Evolutionary conservation across 768 basidiomycete species (phyloP), one percentile per base, ranked within the genome.

Genomic region (Hirschioporus abietinus): DNA sequence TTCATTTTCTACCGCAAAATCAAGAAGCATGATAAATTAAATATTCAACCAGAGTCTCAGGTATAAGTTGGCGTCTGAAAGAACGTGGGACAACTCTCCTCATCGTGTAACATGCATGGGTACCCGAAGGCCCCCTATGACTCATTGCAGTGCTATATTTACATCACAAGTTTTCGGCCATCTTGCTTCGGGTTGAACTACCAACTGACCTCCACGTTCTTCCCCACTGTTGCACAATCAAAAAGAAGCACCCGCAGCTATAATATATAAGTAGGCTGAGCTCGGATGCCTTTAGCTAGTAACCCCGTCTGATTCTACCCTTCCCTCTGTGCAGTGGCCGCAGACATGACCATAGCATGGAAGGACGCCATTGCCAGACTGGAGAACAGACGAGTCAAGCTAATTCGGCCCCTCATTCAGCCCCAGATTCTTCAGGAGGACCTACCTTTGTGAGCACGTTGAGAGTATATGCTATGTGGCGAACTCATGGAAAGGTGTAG

Each of bases 391-490:
- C 83, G 95, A 60, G 95, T 98, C 65, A 94, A 87, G 75, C 89
- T 85, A 18, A 95, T 90, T 20, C 83, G 95, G 58, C 95, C 95
- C 30, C 79, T 98, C 66, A 95, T 98, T 66, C 95, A 95, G 63
- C 95, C 95, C 24, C 95, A 96, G 74, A 96, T 98, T 68, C 84
- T 98, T 1, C 91, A 92, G 70, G 95, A 98, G 76, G 95, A 98
- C 76, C 83, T 92, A n/a, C 93, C 93, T 58, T 78, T 94, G 91
- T 92, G 78, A 34, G 61, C 7, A 15, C 15, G 18, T 26, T 60
- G 15, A n/a, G 2, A 34, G 63, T 69, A 68, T 52, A 66, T 76
- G 9, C 76, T 72, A 18, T 35, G 60, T 58, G 35, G 34, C 61
- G 35, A 57, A 7, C 65, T 67, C 63, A 35, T 3, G 57, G 12